Conservation (phyloP, 2,329 filamentous ascomycete species). For the Aureobasidium sp. region DNA sequence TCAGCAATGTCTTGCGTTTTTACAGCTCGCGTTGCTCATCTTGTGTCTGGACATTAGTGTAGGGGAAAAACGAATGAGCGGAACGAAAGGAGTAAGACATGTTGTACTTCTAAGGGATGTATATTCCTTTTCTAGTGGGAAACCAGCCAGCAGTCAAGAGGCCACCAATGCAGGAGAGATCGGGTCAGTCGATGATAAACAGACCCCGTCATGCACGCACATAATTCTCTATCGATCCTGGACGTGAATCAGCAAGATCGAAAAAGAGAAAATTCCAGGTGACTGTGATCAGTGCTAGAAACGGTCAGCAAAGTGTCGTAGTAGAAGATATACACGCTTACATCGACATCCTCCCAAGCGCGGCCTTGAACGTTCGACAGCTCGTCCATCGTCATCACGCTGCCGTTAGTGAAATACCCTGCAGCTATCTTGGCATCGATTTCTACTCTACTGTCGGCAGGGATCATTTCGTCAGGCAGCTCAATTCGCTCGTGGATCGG, state of each 20-base stretch:
- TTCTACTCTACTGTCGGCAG: slow-evolving; percentile 90
- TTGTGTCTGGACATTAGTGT: neutral
- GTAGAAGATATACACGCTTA: neutral
- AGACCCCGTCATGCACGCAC: neutral
- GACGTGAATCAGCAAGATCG: neutral
- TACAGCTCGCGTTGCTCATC: neutral
- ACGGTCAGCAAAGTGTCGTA: neutral
- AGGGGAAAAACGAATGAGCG: neutral
- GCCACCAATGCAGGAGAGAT: neutral
- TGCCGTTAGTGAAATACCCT: slow-evolving; percentile 79
- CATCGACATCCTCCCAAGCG: slow-evolving; percentile 72
- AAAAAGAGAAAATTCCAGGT: neutral
- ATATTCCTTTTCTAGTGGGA: neutral
- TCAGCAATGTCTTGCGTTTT: neutral
- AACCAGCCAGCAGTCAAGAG: neutral
- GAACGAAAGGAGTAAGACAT: neutral
- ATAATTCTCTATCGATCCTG: neutral
- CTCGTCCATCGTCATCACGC: slow-evolving; percentile 81
- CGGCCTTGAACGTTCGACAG: slow-evolving; percentile 78
- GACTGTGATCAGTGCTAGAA: slow-evolving; percentile 4
- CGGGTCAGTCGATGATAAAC: neutral
- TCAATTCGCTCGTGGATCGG: slow-evolving; percentile 86
- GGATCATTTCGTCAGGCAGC: slow-evolving; percentile 89
- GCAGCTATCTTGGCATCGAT: slow-evolving; percentile 98
- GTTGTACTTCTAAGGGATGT: neutral